Evolutionary conservation across 345 rosid genomes (phyloP).

Genomic region (Atalantia buxifolia): DNA sequence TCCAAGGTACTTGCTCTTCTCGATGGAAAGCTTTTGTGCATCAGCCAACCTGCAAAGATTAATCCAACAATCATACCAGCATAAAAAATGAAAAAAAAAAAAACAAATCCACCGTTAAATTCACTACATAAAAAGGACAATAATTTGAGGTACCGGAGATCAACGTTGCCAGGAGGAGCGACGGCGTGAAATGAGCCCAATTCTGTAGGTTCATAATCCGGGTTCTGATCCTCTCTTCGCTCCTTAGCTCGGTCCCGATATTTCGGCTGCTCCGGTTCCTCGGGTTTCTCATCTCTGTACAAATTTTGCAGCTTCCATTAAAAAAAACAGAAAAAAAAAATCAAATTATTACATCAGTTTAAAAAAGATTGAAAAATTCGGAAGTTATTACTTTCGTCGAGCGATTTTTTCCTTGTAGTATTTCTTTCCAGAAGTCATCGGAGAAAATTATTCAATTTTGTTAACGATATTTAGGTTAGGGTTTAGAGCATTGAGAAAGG

Average conservation of each 20-base stretch:
- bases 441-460: neutral
- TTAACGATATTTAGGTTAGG: conserved; percentile 12
- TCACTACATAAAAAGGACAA: neutral
- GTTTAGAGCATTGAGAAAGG: conserved; percentile 2
- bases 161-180: conserved; percentile 91
- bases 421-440: conserved; percentile 69
- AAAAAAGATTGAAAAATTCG: neutral
- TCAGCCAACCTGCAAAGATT: conserved; percentile 53
- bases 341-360: neutral
- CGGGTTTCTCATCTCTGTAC: conserved; percentile 82
- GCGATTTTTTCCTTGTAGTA: conserved; percentile 77
- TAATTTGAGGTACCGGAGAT: conserved; percentile 39
- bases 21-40: conserved; percentile 80
- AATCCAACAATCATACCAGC: neutral
- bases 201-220: conserved; percentile 82
- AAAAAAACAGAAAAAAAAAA: too few species aligned
- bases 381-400: conserved; percentile 64
- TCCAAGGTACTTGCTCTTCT: conserved; percentile 99
- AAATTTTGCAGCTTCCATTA: neutral
- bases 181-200: conserved; percentile 92
- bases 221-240: conserved; percentile 95
- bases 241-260: conserved; percentile 97
- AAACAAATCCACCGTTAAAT: neutral
- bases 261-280: conserved; percentile 71
- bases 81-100: neutral